Base-by-base conservation (phyloP, 2,329 filamentous ascomycete genomes). In the Beauveria caledonica region DNA sequence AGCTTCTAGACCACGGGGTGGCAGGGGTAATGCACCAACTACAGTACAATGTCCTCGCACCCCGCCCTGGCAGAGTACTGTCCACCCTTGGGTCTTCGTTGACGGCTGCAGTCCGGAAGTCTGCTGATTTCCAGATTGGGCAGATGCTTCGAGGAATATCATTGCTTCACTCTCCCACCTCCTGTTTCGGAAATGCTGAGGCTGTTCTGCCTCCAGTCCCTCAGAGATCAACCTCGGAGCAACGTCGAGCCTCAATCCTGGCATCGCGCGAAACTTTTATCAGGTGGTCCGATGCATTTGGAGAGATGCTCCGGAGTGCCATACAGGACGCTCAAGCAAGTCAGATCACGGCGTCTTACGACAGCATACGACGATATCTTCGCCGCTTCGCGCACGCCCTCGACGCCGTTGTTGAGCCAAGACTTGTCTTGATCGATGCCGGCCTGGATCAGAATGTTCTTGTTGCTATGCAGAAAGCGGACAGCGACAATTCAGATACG, bases 281-380 rank as follows among this genome's bases (percentile, higher is more conserved):
- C 9, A 36, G 60, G 4, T 87, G 85, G 85, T 76, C 76, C 1
- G 72, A 77, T 36, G 81, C 83, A 0, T 87, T 87, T 59, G 77
- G 82, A 44, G 72, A 75, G 3, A 70, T 87, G 59, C 68, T 86
- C 9, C 84, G 87, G 64, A 75, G 76, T 0, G 72, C 83, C 3
- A 68, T 87, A 19, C 74, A 82, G 10, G 85, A 87, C 63, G 82
- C 78, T 0, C 84, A 87, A 67, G 84, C 86, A 63, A 77, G 82
- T 72, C 76, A 78, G 1, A 76, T 87, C 3, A 77, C 79, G 25
- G 72, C 87, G n/a, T 78, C 78, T 4, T 87, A 87, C 64, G 74
- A 78, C 25, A 70, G 75, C 5, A 78, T 87, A 3, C 75, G 85
- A 53, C 69, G 71, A 13, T 79, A 83, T n/a, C 80, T 82, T 60